Evolutionary conservation across 192 early-diverging fungal genomes (phyloP).

Genomic region (Chytriomyces sp.): DNA sequence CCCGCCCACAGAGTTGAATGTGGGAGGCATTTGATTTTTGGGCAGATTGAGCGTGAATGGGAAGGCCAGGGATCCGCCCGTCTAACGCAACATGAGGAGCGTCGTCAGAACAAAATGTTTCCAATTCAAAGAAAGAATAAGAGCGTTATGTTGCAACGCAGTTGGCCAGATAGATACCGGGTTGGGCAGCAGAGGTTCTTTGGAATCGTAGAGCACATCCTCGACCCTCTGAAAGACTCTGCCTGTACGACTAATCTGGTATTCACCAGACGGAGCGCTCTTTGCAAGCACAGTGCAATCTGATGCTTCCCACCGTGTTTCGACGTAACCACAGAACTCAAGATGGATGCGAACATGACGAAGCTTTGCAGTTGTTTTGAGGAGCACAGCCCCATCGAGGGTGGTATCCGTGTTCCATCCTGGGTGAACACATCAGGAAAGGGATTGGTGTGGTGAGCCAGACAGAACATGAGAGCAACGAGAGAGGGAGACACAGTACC

Average conservation of each 20-base stretch:
- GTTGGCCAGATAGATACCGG: not conserved
- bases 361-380: not conserved
- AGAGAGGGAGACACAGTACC: too few relatives aligned
- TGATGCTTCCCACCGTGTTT: constrained; percentile 8
- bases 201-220: constrained; percentile 3
- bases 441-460: too few relatives aligned
- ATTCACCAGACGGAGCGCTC: not conserved
- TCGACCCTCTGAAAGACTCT: constrained; percentile 24
- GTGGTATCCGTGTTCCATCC: constrained; percentile 23
- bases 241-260: not conserved
- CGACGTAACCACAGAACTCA: constrained; percentile 1
- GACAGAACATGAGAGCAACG: too few relatives aligned
- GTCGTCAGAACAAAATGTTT: too few relatives aligned
- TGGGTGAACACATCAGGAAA: not conserved
- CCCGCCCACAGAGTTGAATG: not conserved
- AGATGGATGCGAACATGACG: constrained; percentile 1
- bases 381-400: constrained; percentile 8
- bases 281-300: not conserved
- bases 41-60: constrained; percentile 11
- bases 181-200: constrained; percentile 10
- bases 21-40: constrained; percentile 3
- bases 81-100: not conserved
- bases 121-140: too few relatives aligned
- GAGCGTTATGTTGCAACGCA: not conserved
- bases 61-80: constrained; percentile 4